phyloP scores from a whole-genome alignment of 148 eudicot genomes.

The Diospyros kaki region DNA sequence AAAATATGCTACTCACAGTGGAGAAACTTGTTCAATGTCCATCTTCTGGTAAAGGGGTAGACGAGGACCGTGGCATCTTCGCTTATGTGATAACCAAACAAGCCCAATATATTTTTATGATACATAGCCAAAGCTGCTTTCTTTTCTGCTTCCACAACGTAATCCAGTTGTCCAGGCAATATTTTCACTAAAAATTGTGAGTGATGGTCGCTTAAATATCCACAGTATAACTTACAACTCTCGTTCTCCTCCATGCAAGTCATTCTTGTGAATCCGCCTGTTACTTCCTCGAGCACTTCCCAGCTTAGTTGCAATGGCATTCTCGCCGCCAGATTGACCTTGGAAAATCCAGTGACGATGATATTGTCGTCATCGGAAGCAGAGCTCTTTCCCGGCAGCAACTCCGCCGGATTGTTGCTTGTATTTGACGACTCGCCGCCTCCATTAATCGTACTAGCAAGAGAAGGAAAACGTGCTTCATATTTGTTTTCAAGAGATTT shows the following conservation, averaged over 20 bases:
- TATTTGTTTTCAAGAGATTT: neutral
- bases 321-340: neutral
- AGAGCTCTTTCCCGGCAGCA: neutral
- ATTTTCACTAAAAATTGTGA: constrained; percentile 13
- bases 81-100: constrained; percentile 15
- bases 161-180: constrained; percentile 1
- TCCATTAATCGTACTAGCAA: constrained; percentile 7
- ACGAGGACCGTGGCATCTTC: constrained; percentile 7
- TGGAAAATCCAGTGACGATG: neutral
- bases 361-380: neutral
- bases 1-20: constrained; percentile 8
- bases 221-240: constrained; percentile 3
- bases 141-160: constrained; percentile 14
- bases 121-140: constrained; percentile 17
- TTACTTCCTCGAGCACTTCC: constrained; percentile 15
- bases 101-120: constrained; percentile 17
- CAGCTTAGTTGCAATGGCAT: constrained; percentile 18
- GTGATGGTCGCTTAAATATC: neutral
- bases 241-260: neutral
- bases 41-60: constrained; percentile 6
- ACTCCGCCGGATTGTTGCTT: neutral
- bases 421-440: neutral
- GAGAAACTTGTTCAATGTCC: constrained; percentile 14
- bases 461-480: neutral
- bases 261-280: constrained; percentile 8